Evolutionary conservation across 371 early-diverging fungal genomes (phyloP), one percentile per base, ranked within the genome.

Genomic region (Haplosporangium sp.): DNA sequence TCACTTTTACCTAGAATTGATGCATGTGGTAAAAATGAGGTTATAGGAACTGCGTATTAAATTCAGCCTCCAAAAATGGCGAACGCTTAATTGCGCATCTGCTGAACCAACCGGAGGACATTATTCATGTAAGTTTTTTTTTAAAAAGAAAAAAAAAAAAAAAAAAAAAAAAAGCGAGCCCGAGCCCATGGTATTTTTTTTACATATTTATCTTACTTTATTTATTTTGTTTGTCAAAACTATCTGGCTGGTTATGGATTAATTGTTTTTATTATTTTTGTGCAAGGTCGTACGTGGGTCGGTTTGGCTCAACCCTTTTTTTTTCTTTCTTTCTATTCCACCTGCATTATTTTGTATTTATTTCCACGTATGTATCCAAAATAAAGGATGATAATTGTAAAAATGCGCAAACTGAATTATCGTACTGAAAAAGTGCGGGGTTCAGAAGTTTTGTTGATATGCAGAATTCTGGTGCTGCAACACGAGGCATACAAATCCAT

Each of bases 31-130:
- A 52, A n/a, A n/a, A n/a, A n/a, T n/a, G n/a, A n/a, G n/a, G n/a
- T n/a, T n/a, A n/a, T n/a, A n/a, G n/a, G n/a, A 53, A 34, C 19
- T 53, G 50, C 50, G n/a, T n/a, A n/a, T n/a, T n/a, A n/a, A n/a
- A n/a, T n/a, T n/a, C n/a, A n/a, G n/a, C n/a, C n/a, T n/a, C n/a
- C n/a, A n/a, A n/a, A n/a, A n/a, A n/a, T n/a, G n/a, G n/a, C n/a
- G n/a, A n/a, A n/a, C n/a, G n/a, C n/a, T n/a, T n/a, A n/a, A n/a
- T n/a, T n/a, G n/a, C n/a, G n/a, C n/a, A n/a, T n/a, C n/a, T n/a
- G n/a, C n/a, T 40, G 56, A 27, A 67, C 61, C 67, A 67, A 67
- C 67, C 67, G 67, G 66, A 72, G 62, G 40, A 57, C 63, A n/a
- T n/a, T n/a, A n/a, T n/a, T n/a, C n/a, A n/a, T n/a, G n/a, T n/a